Evolutionary conservation across 2,329 filamentous ascomycete species (phyloP), one percentile per base, ranked within the genome.

Genomic region (Fusarium sp.): DNA sequence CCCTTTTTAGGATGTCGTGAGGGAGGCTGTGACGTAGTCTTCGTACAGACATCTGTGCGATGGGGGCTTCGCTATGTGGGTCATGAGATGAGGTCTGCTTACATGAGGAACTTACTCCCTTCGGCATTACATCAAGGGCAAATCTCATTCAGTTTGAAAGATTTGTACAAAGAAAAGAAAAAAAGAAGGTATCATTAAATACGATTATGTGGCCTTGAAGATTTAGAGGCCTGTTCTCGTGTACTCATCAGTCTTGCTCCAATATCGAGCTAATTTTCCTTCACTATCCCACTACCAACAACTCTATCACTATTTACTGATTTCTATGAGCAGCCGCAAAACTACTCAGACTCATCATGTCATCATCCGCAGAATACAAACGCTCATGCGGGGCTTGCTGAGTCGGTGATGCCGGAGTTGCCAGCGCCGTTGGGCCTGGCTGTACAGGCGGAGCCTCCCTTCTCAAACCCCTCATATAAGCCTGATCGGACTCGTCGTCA

Each of bases 401-500:
- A 12, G 37, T 28, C 20, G n/a, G n/a, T 38, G 26, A 56, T 5
- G 48, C 31, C 18, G 63, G n/a, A 15, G 33, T 35, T 10, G 15
- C 33, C 9, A 16, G 33, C 33, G 33, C 15, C 33, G 33, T 9
- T n/a, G 33, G 33, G 16, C 8, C 18, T 5, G 69, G 64, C 21
- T 68, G 63, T 7, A 72, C 67, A 2, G 61, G 52, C 8, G 70
- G 70, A 3, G 70, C 70, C 8, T 71, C 68, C 16, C 70, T 49
- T 13, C 65, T 57, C 33, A 46, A 21, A 0, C 26, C 41, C 23
- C 58, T 49, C 5, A 65, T 60, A 21, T 50, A 50, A 16, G 57
- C 43, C 11, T 68, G 37, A 8, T 72, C 70, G 9, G 70, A 62
- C 44, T 92, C 89, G 54, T 89, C 89, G 66, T 93, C 90, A 6